These are phyloP conservation scores for Boletus bicolor DNA, from an alignment of 768 basidiomycete genomes.

Conservation along the genomic window DNA sequence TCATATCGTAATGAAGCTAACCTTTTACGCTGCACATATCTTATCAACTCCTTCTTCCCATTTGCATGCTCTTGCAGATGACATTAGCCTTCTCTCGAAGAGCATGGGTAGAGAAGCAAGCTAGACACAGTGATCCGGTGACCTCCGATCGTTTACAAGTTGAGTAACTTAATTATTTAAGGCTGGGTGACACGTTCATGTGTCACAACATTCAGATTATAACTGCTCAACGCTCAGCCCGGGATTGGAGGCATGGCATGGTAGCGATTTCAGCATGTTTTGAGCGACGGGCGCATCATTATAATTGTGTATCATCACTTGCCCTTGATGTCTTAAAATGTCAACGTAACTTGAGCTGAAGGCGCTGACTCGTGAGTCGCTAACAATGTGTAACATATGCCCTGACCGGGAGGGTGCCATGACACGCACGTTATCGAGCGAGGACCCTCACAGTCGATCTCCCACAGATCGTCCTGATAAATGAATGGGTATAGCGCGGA, in stretches of 20 bases:
- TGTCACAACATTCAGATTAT: background rate
- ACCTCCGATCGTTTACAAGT: background rate
- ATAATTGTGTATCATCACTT: background rate
- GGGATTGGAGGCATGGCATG: background rate
- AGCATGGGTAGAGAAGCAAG: conserved; percentile 22
- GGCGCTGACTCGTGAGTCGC: background rate
- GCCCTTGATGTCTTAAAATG: background rate
- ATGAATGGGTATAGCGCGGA: background rate
- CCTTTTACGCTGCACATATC: conserved; percentile 67
- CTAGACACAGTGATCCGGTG: background rate
- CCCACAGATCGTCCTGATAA: conserved; percentile 11
- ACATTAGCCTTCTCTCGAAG: conserved; percentile 33
- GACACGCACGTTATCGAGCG: background rate
- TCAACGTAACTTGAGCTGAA: background rate
- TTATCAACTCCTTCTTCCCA: conserved; percentile 44
- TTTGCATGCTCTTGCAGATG: conserved; percentile 42
- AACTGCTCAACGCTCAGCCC: background rate
- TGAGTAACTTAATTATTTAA: background rate
- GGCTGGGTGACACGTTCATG: background rate
- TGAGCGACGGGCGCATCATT: background rate
- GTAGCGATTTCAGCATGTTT: background rate
- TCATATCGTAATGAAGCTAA: conserved; percentile 56
- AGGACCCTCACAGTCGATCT: conserved; percentile 28
- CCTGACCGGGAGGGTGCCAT: conserved; percentile 24
- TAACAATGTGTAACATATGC: background rate